Percentiles rank a stretch among this genome's conserved stretches.
These are phyloP conservation scores for Ambrosia artemisiifolia DNA, from an alignment of 129 eudicot species.

Conservation along the genomic window DNA sequence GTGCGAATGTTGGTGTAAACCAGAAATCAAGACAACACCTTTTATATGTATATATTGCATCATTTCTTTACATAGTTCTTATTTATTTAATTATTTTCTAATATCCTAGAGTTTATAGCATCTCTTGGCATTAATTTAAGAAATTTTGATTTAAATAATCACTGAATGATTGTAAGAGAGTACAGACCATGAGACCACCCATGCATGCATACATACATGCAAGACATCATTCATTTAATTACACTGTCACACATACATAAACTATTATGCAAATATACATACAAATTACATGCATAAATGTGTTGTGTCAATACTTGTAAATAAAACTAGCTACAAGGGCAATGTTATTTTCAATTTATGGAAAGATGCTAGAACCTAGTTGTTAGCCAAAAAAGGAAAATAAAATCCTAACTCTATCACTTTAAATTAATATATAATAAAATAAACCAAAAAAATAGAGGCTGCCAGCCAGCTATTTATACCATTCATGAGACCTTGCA, in stretches of 20 bases:
- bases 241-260: not conserved
- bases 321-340: constrained; percentile 31
- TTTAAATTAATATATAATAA: constrained; percentile 1
- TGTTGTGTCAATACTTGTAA: constrained; percentile 22
- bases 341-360: constrained; percentile 3
- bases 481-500: constrained; percentile 50
- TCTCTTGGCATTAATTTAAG: constrained; percentile 10
- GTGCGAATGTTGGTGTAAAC: not conserved
- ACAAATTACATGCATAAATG: too few species aligned
- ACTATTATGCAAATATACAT: not conserved
- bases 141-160: constrained; percentile 16
- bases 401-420: constrained; percentile 27
- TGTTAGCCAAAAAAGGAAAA: constrained; percentile 52
- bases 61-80: not conserved
- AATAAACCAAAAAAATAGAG: constrained; percentile 15
- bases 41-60: not conserved
- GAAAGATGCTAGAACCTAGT: constrained; percentile 40
- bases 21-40: not conserved
- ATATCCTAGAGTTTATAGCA: constrained; percentile 2
- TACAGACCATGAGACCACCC: too few species aligned
- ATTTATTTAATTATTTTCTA: not conserved
- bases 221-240: not conserved
- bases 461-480: constrained; percentile 66
- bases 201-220: not conserved
- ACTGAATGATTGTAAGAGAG: not conserved